phyloP scores from a whole-genome alignment of 2,329 filamentous ascomycete species.

The Fusarium bulbicola region DNA sequence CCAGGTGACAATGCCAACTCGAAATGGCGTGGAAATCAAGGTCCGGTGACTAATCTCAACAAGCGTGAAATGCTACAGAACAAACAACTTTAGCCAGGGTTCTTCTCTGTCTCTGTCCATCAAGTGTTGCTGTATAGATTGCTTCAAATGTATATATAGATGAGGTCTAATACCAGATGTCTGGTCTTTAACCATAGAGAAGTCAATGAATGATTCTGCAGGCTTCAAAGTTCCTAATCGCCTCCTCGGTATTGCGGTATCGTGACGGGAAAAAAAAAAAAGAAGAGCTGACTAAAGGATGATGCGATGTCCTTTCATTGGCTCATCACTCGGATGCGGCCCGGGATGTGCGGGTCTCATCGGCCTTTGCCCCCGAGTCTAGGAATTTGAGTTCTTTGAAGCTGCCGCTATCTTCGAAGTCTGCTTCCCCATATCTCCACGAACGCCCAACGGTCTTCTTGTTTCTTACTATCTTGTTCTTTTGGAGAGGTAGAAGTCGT shows the following conservation, averaged over 20 bases:
- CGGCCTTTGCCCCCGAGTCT: constrained; percentile 43
- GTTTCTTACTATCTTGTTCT: background rate
- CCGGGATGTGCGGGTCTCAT: constrained; percentile 40
- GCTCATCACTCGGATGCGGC: constrained; percentile 12
- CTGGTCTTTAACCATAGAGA: background rate
- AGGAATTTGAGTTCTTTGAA: constrained; percentile 30
- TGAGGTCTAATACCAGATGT: background rate
- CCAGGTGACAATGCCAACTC: background rate
- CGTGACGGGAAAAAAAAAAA: constrained; percentile 4
- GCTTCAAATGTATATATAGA: background rate
- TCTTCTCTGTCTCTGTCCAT: background rate
- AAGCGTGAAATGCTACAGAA: background rate
- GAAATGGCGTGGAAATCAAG: constrained; percentile 3
- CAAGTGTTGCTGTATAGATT: background rate
- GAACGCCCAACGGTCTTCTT: constrained; percentile 18
- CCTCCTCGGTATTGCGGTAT: background rate
- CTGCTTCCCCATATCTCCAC: constrained; percentile 5
- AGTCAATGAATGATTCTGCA: background rate
- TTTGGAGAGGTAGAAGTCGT: background rate
- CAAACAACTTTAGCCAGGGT: background rate
- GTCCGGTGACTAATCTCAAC: constrained; percentile 27
- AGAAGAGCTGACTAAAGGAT: constrained; percentile 21
- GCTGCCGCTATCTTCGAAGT: constrained; percentile 35
- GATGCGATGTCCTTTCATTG: constrained; percentile 32
- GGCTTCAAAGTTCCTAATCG: background rate